Evolutionary conservation across 495 filamentous ascomycete species (phyloP), one percentile per base, ranked within the genome.

Genomic region (Tuber umbilicatum): DNA sequence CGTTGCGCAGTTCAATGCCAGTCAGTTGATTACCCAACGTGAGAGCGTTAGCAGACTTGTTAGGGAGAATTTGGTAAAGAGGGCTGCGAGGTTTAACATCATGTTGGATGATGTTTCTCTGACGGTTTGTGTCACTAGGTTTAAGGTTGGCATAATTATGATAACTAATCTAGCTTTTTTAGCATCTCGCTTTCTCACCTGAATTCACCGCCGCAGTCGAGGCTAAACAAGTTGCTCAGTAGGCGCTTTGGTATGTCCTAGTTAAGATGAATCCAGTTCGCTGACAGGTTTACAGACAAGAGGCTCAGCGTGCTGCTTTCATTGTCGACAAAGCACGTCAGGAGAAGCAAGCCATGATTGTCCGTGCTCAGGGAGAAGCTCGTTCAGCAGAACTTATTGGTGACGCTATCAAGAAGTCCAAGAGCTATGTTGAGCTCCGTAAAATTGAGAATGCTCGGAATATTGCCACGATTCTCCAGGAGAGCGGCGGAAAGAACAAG

Each of bases 201-300:
- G 95, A 98, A 85, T 99, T 99, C 86, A 98, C 96, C 64, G 96
- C 96, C 41, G 95, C 95, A 47, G 95, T 99, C 76, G 95, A 98
- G 86, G 94, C 95, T 77, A 99, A 99, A 87, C 95, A 99, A 86
- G 95, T 99, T 73, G 95, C 95, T 23, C 95, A 99, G 81, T 75
- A 73, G 31, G 55, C 14, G 14, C 55, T 27, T 64, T 35, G 55
- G 55, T 9, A 2, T 64, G 55, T 35, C 1, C 55, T 12, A 35
- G 55, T 35, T 64, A 10, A 35, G 55, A 31, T 19, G 27, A 6
- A 14, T 7, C 31, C 16, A 47, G 70, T 60, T 38, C 4, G 31
- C 38, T 64, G 37, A 74, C 39, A 41, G 23, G 2, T 40, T 40
- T n/a, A 75, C 40, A 75, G 73, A 82, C 95, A 99, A 87, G 95